phyloP scores from a whole-genome alignment of 139 green algal species.

The Marvania coccoides region DNA sequence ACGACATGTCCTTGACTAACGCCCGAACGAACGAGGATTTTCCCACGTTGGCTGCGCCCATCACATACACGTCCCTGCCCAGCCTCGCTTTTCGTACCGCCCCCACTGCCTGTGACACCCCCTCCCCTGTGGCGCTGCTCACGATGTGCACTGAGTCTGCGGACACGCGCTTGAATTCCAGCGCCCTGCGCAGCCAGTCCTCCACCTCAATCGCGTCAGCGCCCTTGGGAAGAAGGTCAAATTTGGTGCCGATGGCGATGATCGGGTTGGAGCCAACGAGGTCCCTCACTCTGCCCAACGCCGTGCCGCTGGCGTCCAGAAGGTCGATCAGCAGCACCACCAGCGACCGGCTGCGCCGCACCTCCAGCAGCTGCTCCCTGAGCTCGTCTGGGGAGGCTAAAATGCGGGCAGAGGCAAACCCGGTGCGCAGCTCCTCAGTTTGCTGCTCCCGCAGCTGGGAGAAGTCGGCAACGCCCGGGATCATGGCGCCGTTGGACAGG shows the following conservation, averaged over 20 bases:
- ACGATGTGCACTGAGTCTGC: conserved; percentile 62
- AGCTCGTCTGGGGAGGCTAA: conserved; percentile 74
- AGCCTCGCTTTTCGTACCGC: conserved; percentile 57
- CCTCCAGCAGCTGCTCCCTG: conserved; percentile 30
- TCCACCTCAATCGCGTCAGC: conserved; percentile 36
- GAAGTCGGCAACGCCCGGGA: conserved; percentile 67
- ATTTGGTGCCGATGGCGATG: conserved; percentile 87
- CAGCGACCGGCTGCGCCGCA: conserved; percentile 44
- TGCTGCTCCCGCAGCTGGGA: conserved; percentile 22
- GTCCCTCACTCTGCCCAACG: conserved; percentile 67
- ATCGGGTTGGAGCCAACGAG: conserved; percentile 90
- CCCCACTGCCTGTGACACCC: conserved; percentile 40
- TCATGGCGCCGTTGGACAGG: conserved; percentile 76
- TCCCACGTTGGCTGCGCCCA: conserved; percentile 94
- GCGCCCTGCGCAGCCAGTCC: conserved; percentile 65
- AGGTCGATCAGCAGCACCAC: conserved; percentile 87
- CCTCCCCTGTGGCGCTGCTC: conserved; percentile 22
- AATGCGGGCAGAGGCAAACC: not conserved
- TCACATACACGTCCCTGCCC: conserved; percentile 87
- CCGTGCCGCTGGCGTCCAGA: conserved; percentile 69
- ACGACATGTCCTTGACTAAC: conserved; percentile 55
- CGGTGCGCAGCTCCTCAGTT: not conserved
- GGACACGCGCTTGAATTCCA: conserved; percentile 54
- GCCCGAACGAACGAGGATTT: conserved; percentile 91
- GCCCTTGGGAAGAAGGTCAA: conserved; percentile 77